Evolutionary conservation across 2,329 filamentous ascomycete species (phyloP).

Genomic region (Aspergillus vadensis): DNA sequence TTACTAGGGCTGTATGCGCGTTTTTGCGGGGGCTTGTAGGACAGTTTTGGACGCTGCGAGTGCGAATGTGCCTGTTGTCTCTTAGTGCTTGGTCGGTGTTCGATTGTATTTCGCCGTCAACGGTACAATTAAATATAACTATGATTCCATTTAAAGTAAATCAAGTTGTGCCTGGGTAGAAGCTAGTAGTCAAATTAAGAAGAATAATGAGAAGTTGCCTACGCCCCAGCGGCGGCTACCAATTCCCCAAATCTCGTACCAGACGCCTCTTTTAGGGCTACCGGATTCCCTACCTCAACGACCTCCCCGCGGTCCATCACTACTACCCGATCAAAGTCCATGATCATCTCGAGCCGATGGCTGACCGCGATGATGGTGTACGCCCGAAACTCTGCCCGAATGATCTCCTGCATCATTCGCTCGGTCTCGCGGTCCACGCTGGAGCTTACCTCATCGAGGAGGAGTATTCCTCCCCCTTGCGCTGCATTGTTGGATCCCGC

Average conservation of each 20-base stretch:
- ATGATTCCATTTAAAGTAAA: too few relatives aligned
- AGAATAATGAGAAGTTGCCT: too few relatives aligned
- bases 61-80: too few relatives aligned
- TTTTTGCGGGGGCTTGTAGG: too few relatives aligned
- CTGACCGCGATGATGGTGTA: constrained; percentile 35
- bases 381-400: constrained; percentile 26
- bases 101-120: too few relatives aligned
- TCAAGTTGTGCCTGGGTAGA: too few relatives aligned
- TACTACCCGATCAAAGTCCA: constrained; percentile 32
- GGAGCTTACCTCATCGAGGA: constrained; percentile 26
- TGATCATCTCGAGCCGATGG: constrained; percentile 33
- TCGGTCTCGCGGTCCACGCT: constrained; percentile 21
- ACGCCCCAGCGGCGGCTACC: neutral
- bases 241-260: constrained; percentile 14
- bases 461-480: constrained; percentile 15
- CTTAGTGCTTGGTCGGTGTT: too few relatives aligned
- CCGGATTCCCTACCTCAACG: constrained; percentile 22
- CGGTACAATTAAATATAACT: too few relatives aligned
- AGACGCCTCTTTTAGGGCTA: neutral
- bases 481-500: too few relatives aligned
- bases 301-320: constrained; percentile 25
- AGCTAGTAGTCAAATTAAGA: too few relatives aligned
- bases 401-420: constrained; percentile 27
- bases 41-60: too few relatives aligned
- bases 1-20: too few relatives aligned